Conservation (phyloP, 768 basidiomycete genomes). For the Ramaria rubella region DNA sequence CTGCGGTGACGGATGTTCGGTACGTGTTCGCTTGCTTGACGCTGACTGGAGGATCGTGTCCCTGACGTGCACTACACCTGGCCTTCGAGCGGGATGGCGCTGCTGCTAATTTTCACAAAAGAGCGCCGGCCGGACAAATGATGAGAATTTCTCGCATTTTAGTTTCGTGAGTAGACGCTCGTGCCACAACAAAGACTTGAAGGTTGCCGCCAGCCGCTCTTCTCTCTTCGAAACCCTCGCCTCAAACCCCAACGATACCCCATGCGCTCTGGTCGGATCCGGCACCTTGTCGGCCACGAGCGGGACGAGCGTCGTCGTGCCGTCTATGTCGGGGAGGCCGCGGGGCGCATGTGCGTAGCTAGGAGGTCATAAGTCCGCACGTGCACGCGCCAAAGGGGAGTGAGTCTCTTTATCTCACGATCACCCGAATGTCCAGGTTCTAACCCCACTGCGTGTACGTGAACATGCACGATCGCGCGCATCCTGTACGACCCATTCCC, state of each 20-base stretch:
- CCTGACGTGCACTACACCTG: too few species aligned
- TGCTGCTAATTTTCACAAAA: too few species aligned
- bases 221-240: too few species aligned
- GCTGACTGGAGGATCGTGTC: too few species aligned
- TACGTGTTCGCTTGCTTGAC: too few species aligned
- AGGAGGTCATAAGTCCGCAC: background rate
- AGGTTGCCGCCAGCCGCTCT: too few species aligned
- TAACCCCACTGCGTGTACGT: constrained; percentile 12
- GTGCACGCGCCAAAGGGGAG: background rate
- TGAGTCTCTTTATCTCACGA: background rate
- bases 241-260: constrained; percentile 20
- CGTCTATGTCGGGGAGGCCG: background rate
- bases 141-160: too few species aligned
- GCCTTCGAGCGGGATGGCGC: too few species aligned
- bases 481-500: constrained; percentile 32
- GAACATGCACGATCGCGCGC: constrained; percentile 35
- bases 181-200: too few species aligned
- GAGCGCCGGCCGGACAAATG: too few species aligned
- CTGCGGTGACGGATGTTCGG: too few species aligned
- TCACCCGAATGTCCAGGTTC: constrained; percentile 6
- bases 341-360: constrained; percentile 11
- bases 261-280: background rate
- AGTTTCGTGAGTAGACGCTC: too few species aligned
- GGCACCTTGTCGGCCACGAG: constrained; percentile 4
- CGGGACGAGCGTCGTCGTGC: constrained; percentile 8